Evolutionary conservation across 2,329 filamentous ascomycete genomes (phyloP).

Genomic region (Coniochaeta sp.): DNA sequence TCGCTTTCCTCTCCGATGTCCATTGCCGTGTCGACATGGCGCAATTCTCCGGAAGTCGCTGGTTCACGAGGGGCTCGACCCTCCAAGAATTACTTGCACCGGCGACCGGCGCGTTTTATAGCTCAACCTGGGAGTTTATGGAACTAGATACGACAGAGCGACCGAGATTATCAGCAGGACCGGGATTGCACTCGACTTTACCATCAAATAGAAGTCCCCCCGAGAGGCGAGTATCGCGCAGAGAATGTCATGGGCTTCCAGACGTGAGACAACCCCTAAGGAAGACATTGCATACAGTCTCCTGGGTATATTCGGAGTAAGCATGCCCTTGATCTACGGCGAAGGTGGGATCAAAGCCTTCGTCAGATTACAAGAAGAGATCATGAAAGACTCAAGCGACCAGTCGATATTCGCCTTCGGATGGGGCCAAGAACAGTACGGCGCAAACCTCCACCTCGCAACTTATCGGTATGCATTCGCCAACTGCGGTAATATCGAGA

Average conservation of each 20-base stretch:
- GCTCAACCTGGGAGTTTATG: constrained; percentile 7
- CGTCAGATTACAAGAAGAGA: background rate
- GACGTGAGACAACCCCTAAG: background rate
- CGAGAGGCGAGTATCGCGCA: background rate
- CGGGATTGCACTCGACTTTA: no score
- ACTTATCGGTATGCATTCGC: background rate
- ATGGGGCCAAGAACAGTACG: background rate
- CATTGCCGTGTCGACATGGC: background rate
- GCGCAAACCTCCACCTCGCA: background rate
- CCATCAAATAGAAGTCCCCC: no score
- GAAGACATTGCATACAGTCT: constrained; percentile 11
- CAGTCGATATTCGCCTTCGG: background rate
- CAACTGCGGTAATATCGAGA: background rate
- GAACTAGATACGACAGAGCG: background rate
- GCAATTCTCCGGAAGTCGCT: background rate
- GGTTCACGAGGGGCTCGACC: constrained; percentile 7
- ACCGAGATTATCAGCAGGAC: background rate
- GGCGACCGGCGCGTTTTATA: constrained; percentile 3
- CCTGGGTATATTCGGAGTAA: constrained; percentile 7
- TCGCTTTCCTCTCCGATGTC: constrained; percentile 4
- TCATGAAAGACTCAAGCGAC: background rate
- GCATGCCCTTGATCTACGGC: constrained; percentile 7
- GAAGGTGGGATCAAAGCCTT: background rate
- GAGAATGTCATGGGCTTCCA: constrained; percentile 6
- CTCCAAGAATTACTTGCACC: constrained; percentile 7